Evolutionary conservation across 257 asterid species (phyloP), one percentile per base, ranked within the genome.

Genomic region (Voacanga thouarsii): DNA sequence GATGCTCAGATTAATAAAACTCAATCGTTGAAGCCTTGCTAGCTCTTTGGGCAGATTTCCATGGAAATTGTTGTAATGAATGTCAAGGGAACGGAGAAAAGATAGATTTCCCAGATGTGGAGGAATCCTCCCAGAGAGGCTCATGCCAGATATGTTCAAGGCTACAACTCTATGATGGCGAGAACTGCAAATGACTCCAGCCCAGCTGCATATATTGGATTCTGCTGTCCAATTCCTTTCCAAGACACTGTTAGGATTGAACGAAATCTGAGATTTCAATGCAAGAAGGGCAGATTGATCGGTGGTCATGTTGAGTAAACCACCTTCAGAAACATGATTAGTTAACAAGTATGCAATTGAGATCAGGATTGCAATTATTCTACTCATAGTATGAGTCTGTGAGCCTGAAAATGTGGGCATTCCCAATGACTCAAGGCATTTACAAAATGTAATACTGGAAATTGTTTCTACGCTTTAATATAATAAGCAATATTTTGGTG

Each of bases 41-140:
- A 80, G 11, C 44, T 57, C 73, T 18, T 45, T 7, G 7, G 83
- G 83, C 0, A 75, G 4, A 12, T 70, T 44, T 18, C 89, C 87
- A 15, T 75, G 47, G 49, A 86, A 83, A 26, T 15, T 0, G 44
- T 86, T 83, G 75, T 23, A 12, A 21, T 61, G 70, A 12, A 86
- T 1, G 56, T 79, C 71, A 18, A 86, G 75, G n/a, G 72, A 70
- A 33, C 6, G 65, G 8, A 86, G 87, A 23, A 77, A 83, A 23
- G 80, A 77, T 41, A 77, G 80, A 30, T 49, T 77, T 47, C 75
- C 80, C 53, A 77, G 6, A 3, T 77, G 53, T 4, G 67, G 43
- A 4, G 67, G 66, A n/a, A 77, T 47, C 74, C 74, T 77, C 2
- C 80, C 74, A 10, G 26, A 18, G 57, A 77, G 41, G 15, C 55